These are phyloP conservation scores for Fusarium pilosicola DNA, from an alignment of 2,329 filamentous ascomycete genomes.

Conservation along the genomic window DNA sequence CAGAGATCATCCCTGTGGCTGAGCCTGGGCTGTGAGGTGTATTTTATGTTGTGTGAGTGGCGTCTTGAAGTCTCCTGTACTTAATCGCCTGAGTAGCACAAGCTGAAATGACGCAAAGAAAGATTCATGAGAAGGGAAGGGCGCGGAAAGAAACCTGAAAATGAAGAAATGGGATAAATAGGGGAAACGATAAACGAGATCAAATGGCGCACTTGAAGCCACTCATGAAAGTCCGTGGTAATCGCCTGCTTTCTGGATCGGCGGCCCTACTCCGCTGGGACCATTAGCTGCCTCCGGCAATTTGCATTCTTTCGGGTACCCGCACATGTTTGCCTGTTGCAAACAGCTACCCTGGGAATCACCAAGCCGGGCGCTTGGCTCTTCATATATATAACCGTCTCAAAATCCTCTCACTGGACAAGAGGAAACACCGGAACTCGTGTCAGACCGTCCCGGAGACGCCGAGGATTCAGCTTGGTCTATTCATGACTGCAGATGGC, in stretches of 20 bases:
- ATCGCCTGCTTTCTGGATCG: neutral
- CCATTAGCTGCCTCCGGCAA: neutral
- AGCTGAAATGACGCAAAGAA: neutral
- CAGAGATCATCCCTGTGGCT: constrained; percentile 11
- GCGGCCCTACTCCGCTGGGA: neutral
- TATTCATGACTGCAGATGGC: neutral
- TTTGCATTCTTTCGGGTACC: neutral
- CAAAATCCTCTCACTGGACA: neutral
- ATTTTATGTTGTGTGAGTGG: constrained; percentile 1
- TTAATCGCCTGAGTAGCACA: neutral
- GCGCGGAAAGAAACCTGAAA: neutral
- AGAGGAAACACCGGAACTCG: neutral
- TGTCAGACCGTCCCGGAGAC: neutral
- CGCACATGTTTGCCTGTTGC: neutral
- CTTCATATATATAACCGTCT: neutral
- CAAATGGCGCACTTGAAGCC: constrained; percentile 5
- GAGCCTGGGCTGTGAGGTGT: neutral
- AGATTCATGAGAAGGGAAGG: neutral
- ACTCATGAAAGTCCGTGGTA: neutral
- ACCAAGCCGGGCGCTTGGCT: neutral
- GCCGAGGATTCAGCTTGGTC: constrained; percentile 3
- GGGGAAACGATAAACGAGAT: neutral
- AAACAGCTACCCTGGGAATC: neutral
- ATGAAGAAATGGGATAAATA: neutral
- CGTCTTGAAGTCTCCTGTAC: neutral